Evolutionary conservation across 805 yeast genomes (phyloP).

Genomic region (Monosporozyma servazzii): DNA sequence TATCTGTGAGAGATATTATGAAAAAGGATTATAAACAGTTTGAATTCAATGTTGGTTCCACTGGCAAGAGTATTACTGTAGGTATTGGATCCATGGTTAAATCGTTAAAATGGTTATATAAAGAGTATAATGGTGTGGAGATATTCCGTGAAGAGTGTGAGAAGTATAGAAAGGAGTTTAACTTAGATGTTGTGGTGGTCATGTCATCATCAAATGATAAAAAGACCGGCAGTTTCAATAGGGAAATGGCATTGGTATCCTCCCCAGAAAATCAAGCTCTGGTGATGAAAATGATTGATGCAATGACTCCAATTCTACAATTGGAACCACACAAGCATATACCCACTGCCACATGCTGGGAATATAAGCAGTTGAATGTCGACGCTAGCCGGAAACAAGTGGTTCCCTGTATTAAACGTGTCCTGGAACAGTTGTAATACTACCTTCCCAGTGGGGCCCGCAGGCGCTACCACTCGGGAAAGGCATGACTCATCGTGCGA

Average conservation of each 20-base stretch:
- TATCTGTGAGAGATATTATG: constrained; percentile 52
- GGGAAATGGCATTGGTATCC: constrained; percentile 36
- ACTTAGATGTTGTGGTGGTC: constrained; percentile 35
- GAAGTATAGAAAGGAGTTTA: constrained; percentile 22
- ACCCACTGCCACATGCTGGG: neutral
- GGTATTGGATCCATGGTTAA: constrained; percentile 77
- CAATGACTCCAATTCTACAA: constrained; percentile 11
- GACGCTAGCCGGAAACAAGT: constrained; percentile 78
- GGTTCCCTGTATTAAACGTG: constrained; percentile 46
- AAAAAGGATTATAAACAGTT: constrained; percentile 82
- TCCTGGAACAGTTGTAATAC: constrained; percentile 11
- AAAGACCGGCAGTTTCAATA: constrained; percentile 28
- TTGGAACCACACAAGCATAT: constrained; percentile 3
- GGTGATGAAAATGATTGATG: constrained; percentile 4
- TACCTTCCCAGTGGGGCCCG: too few relatives aligned
- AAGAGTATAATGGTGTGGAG: constrained; percentile 24
- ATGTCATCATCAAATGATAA: constrained; percentile 37
- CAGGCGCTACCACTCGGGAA: neutral
- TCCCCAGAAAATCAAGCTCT: constrained; percentile 12
- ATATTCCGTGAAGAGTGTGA: constrained; percentile 17
- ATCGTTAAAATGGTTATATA: constrained; percentile 46
- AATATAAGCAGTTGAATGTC: constrained; percentile 42
- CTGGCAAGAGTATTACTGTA: constrained; percentile 27
- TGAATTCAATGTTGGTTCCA: constrained; percentile 19
- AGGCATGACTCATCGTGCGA: neutral